Base-by-base conservation (phyloP, 805 yeast genomes). In the Kodamaea jinghongensis region DNA sequence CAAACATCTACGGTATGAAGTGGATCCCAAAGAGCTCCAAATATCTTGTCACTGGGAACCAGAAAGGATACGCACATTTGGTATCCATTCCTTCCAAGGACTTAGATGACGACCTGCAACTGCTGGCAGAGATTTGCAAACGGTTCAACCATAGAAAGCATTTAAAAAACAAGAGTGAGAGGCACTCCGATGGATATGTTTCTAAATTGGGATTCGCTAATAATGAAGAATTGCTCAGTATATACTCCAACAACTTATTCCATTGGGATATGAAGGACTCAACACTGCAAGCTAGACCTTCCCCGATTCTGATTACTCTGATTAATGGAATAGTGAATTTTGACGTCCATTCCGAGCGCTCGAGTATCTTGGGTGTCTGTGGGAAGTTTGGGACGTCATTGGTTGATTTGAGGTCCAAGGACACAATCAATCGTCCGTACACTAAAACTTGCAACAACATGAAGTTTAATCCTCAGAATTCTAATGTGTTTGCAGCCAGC, bases 81-180 rank as follows among this genome's bases (percentile, higher is more conserved):
- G 77, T 86, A 3, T 67, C 83, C 12, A 70, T 88, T 6, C 93
- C 95, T 1, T 75, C 71, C 34, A 32, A 34, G 22, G 35, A 38
- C 23, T 16, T 15, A 27, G 50, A 41, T 7, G 49, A 37, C 12
- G 48, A 40, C 20, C 71, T 52, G 2, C 57, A 62, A 15, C 57
- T 71, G 16, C 67, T 73, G 40, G 96, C 96, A 0, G 87, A 81
- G 56, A 83, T 89, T 14, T 64, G 83, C 45, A 84, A 80, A 55
- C 67, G 95, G 28, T 89, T 82, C 65, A 86, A 86, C 59, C 96
- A 89, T 63, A 66, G 73, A 36, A 81, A 81, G 49, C 89, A 82
- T 54, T 58, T 86, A 39, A 58, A 56, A 22, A 56, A 22, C 20
- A 4, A 63, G 55, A 31, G 38, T 46, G 27, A 37, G 52, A 12